Base-by-base conservation (phyloP, 257 asterid genomes). In the Fraxinus anomala region DNA sequence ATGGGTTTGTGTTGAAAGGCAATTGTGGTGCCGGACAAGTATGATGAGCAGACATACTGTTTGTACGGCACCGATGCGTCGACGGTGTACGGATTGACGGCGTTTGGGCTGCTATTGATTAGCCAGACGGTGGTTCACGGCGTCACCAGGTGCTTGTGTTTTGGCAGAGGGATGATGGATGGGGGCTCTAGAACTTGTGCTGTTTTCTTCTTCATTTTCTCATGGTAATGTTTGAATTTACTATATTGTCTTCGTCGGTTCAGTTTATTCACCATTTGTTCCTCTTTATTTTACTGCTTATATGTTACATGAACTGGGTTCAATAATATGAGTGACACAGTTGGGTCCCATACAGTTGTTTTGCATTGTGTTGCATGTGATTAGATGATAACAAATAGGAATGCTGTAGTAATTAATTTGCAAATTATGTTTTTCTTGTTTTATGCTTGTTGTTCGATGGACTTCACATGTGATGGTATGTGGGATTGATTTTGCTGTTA, bases 71-170 rank as follows among this genome's bases (percentile, higher is more conserved):
- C 91, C 17, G 99, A 95, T 76, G 98, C 97, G 73, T 95, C 99
- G 82, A 91, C 97, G 82, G 94, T 70, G 83, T 95, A 95, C 83
- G 98, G 98, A 19, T 37, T 95, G 81, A 24, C 94, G 84, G 98
- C 99, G 77, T 93, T 93, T 74, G 99, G 96, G 49, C 82, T 95
- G 89, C 92, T 95, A 51, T 73, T 91, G 88, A 81, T 95, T 26
- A 89, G 92, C 80, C 98, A 95, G 82, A 65, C 82, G 81, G 72
- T 95, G 71, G 82, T 93, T 72, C 89, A 91, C 83, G 93, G 92
- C 89, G 91, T 92, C 73, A 93, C 99, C 1, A 95, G 79, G 93
- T 95, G 99, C 76, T 70, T 93, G 84, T 95, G 99, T 78, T 93
- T 90, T 54, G 98, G 99, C 77, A 91, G 80, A 82, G 93, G 92